phyloP scores from a whole-genome alignment of 2,329 filamentous ascomycete species.

The Monosporascus sp. region DNA sequence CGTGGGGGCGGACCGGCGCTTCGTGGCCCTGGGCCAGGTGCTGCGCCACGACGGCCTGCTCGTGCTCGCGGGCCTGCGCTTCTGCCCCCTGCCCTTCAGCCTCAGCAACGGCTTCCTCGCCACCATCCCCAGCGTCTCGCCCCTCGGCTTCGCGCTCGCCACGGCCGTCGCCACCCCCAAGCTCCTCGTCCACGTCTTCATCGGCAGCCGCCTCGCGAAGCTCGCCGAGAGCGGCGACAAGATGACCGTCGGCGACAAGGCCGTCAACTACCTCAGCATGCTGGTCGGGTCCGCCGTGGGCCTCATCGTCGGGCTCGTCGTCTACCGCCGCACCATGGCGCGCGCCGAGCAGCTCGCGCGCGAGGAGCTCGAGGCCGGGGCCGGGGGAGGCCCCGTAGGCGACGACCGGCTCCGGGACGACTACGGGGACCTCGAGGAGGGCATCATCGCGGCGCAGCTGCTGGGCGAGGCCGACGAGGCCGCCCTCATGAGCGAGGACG shows the following conservation, averaged over 20 bases:
- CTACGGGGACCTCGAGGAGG: conserved; percentile 44
- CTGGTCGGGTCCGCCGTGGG: conserved; percentile 66
- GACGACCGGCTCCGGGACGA: conserved; percentile 19
- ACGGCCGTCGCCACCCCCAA: conserved; percentile 82
- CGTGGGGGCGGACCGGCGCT: conserved; percentile 77
- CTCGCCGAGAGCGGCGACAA: conserved; percentile 78
- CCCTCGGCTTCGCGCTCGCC: conserved; percentile 69
- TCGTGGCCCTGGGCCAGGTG: conserved; percentile 81
- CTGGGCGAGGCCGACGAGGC: conserved; percentile 46
- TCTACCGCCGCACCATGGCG: conserved; percentile 69
- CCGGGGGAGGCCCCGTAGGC: conserved; percentile 29
- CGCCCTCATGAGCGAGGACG: conserved; percentile 53
- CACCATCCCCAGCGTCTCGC: conserved; percentile 83
- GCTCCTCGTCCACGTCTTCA: conserved; percentile 85
- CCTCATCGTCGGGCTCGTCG: conserved; percentile 71
- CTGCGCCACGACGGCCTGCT: conserved; percentile 86
- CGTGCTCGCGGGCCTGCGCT: conserved; percentile 82
- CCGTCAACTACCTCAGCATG: conserved; percentile 81
- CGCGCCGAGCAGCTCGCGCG: conserved; percentile 53
- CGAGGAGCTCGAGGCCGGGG: conserved; percentile 40
- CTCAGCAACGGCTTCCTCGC: conserved; percentile 91
- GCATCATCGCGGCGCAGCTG: conserved; percentile 27
- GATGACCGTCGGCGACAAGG: conserved; percentile 74
- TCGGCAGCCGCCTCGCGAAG: conserved; percentile 75
- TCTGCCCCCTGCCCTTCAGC: conserved; percentile 90